A percentile compares a stretch with the other conserved stretches of the same genome.
These are phyloP conservation scores for Talaromyces islandicus DNA, from an alignment of 2,329 filamentous ascomycete genomes.

Conservation along the genomic window DNA sequence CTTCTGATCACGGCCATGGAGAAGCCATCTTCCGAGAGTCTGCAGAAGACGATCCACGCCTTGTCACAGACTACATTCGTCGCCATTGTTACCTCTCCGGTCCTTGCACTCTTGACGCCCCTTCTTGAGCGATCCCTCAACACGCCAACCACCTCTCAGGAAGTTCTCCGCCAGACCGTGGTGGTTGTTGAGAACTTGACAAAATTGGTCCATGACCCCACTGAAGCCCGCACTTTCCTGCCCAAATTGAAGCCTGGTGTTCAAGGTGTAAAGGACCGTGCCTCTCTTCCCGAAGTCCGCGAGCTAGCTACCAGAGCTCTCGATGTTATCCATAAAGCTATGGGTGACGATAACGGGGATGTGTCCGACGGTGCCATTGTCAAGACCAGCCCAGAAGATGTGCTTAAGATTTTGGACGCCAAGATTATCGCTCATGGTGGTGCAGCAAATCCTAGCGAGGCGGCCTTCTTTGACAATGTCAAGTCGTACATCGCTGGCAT, in stretches of 20 bases:
- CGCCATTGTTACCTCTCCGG: slow-evolving; percentile 88
- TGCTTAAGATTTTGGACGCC: slow-evolving; percentile 66
- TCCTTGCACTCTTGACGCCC: slow-evolving; percentile 88
- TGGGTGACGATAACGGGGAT: slow-evolving; percentile 60
- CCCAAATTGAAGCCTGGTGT: slow-evolving; percentile 93
- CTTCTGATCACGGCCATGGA: slow-evolving; percentile 93
- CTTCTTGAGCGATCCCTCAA: slow-evolving; percentile 76
- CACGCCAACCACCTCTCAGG: slow-evolving; percentile 82
- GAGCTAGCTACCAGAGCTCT: slow-evolving; percentile 79
- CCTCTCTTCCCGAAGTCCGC: slow-evolving; percentile 89
- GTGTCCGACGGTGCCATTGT: slow-evolving; percentile 49
- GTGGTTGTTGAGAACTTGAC: slow-evolving; percentile 98
- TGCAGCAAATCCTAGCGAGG: slow-evolving; percentile 56
- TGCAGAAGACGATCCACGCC: slow-evolving; percentile 94
- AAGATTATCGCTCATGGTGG: slow-evolving; percentile 67
- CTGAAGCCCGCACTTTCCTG: slow-evolving; percentile 90
- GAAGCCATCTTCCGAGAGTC: slow-evolving; percentile 77
- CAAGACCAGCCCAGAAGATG: slow-evolving; percentile 62
- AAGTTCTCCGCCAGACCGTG: slow-evolving; percentile 90
- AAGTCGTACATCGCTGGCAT: slow-evolving; percentile 74
- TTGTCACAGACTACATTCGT: slow-evolving; percentile 98
- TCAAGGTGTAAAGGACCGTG: slow-evolving; percentile 77
- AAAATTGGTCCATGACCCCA: slow-evolving; percentile 91
- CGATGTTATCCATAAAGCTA: slow-evolving; percentile 86
- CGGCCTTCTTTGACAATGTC: slow-evolving; percentile 57